Percentiles rank a stretch among this genome's conserved stretches.
These are phyloP conservation scores for Logfia minima DNA, from an alignment of 129 eudicot species.

Conservation along the genomic window DNA sequence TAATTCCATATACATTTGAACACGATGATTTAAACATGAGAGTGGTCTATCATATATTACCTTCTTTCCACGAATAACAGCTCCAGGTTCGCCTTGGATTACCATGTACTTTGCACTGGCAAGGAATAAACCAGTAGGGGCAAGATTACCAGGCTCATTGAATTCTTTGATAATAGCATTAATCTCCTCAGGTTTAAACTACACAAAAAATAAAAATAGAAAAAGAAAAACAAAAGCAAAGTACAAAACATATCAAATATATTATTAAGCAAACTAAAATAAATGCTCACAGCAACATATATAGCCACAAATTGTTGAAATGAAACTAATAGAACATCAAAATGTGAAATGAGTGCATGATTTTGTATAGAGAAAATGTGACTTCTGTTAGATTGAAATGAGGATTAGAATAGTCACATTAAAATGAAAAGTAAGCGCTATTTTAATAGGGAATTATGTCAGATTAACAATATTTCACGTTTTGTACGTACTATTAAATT, in stretches of 20 bases:
- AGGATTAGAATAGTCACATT: too few relatives aligned
- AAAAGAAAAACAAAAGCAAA: neutral
- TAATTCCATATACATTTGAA: neutral
- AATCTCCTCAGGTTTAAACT: conserved; percentile 63
- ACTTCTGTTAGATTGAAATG: too few relatives aligned
- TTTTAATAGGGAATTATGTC: too few relatives aligned
- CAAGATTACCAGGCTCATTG: conserved; percentile 61
- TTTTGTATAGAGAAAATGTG: too few relatives aligned
- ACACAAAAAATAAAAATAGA: conserved; percentile 23
- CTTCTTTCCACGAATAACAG: conserved; percentile 88
- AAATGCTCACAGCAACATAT: too few relatives aligned
- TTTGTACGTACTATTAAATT: too few relatives aligned
- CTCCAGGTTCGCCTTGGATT: conserved; percentile 81
- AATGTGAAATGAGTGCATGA: too few relatives aligned
- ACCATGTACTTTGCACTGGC: conserved; percentile 80
- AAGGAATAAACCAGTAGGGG: conserved; percentile 65
- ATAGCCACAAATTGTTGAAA: too few relatives aligned
- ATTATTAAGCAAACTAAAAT: too few relatives aligned
- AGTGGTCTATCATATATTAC: conserved; percentile 18
- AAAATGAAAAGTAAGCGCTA: too few relatives aligned
- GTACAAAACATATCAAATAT: neutral
- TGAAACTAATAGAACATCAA: neutral
- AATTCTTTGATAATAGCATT: conserved; percentile 55
- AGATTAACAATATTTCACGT: too few relatives aligned
- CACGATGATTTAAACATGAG: neutral